Conservation (phyloP, 108 stramenopile genomes). For the Fragilaria crotonensis region DNA sequence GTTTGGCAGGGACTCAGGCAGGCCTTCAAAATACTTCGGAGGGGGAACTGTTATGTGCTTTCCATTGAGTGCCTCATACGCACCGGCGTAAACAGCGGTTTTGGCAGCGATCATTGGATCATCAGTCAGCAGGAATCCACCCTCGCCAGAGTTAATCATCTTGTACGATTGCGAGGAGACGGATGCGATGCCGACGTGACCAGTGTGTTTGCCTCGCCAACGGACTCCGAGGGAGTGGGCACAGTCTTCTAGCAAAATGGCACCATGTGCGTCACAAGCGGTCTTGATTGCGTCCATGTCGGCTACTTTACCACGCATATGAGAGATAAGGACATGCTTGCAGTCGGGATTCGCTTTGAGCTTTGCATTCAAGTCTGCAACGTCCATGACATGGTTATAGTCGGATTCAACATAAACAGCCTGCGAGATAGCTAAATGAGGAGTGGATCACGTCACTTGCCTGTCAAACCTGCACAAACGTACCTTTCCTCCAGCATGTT, state of each 20-base stretch:
- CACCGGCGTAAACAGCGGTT: constrained; percentile 75
- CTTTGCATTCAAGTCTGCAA: constrained; percentile 76
- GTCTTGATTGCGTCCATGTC: constrained; percentile 77
- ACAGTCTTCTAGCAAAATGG: constrained; percentile 76
- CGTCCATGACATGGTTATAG: constrained; percentile 72
- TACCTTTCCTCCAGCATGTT: constrained; percentile 72
- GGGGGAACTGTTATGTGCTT: constrained; percentile 75
- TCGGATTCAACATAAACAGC: constrained; percentile 81
- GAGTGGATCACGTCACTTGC: no score
- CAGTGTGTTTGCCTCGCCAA: constrained; percentile 74
- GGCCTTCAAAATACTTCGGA: constrained; percentile 46
- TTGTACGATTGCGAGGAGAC: constrained; percentile 80
- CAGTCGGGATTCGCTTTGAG: constrained; percentile 61
- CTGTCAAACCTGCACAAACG: no score
- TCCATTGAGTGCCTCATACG: constrained; percentile 66
- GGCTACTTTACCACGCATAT: constrained; percentile 90
- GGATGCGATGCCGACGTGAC: constrained; percentile 74
- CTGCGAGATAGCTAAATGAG: no score
- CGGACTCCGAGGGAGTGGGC: constrained; percentile 84
- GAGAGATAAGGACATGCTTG: constrained; percentile 77
- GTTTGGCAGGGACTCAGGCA: constrained; percentile 62
- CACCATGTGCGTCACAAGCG: constrained; percentile 60
- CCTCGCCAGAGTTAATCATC: constrained; percentile 90
- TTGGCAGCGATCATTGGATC: constrained; percentile 69
- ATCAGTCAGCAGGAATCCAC: constrained; percentile 80